Conservation (phyloP, 148 eudicot species). For the Salicornia ramosissima region DNA sequence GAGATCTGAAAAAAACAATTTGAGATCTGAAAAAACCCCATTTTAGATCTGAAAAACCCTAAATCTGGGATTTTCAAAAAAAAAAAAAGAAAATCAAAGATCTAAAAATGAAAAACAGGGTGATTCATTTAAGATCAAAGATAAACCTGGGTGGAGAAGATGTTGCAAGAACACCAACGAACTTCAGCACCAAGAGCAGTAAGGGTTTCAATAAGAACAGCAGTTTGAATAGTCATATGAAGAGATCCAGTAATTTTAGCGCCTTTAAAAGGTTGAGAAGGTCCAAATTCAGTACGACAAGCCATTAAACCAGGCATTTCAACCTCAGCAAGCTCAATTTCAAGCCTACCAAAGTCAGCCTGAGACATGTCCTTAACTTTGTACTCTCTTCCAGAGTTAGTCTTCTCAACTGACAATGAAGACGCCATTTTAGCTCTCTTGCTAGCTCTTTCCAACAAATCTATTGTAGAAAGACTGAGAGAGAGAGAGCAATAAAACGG, state of each 20-base stretch:
- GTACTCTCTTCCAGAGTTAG: conserved; percentile 82
- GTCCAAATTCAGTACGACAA: conserved; percentile 75
- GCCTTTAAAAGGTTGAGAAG: conserved; percentile 82
- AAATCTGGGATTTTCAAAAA: background rate
- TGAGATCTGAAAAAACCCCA: background rate
- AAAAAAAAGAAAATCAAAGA: background rate
- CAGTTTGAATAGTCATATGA: conserved; percentile 97
- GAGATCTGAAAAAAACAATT: background rate
- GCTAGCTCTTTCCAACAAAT: background rate
- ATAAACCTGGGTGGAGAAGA: conserved; percentile 78
- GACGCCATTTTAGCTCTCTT: conserved; percentile 36
- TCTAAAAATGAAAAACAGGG: no score
- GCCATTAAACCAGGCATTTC: conserved; percentile 98
- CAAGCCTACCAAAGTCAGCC: conserved; percentile 97
- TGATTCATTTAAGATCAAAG: background rate
- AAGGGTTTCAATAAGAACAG: conserved; percentile 87
- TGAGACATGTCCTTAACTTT: conserved; percentile 95
- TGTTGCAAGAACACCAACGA: conserved; percentile 97
- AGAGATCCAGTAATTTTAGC: conserved; percentile 85
- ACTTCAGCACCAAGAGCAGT: conserved; percentile 96
- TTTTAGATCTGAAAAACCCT: background rate
- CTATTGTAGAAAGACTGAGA: conserved; percentile 1
- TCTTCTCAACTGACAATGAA: conserved; percentile 63
- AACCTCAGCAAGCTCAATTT: conserved; percentile 87
- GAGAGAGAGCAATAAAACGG: background rate